Evolutionary conservation across 345 rosid species (phyloP).

Genomic region (Turnera subulata): DNA sequence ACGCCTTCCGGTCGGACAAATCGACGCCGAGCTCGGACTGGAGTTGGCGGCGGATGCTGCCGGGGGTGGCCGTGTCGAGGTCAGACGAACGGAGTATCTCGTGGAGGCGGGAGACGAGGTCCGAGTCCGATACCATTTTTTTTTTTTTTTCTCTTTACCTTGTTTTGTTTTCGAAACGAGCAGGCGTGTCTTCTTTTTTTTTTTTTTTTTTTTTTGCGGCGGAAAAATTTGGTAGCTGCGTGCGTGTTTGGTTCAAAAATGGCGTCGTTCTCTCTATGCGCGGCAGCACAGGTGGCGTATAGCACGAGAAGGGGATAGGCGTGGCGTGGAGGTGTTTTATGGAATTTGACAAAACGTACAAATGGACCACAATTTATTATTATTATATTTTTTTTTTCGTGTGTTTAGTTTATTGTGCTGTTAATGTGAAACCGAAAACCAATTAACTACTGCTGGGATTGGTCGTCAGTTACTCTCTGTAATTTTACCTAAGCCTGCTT

Average conservation of each 20-base stretch:
- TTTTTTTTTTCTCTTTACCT: background rate
- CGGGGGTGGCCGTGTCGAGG: conserved; percentile 73
- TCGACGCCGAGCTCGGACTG: conserved; percentile 59
- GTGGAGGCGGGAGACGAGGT: conserved; percentile 64
- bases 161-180: background rate
- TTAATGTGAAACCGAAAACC: too few species aligned
- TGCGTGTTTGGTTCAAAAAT: background rate
- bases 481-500: too few species aligned
- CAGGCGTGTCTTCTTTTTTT: too few species aligned
- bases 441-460: too few species aligned
- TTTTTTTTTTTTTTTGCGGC: too few species aligned
- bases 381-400: too few species aligned
- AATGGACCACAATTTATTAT: too few species aligned
- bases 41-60: conserved; percentile 61
- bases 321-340: background rate
- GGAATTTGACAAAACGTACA: background rate
- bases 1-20: conserved; percentile 55
- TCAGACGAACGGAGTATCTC: conserved; percentile 63
- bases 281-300: background rate
- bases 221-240: too few species aligned
- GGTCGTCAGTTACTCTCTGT: too few species aligned
- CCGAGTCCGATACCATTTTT: conserved; percentile 65
- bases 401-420: too few species aligned
- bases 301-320: background rate
- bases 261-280: conserved; percentile 1